Evolutionary conservation across 495 filamentous ascomycete species (phyloP), one percentile per base, ranked within the genome.

Genomic region (Aspergillus avenaceus): DNA sequence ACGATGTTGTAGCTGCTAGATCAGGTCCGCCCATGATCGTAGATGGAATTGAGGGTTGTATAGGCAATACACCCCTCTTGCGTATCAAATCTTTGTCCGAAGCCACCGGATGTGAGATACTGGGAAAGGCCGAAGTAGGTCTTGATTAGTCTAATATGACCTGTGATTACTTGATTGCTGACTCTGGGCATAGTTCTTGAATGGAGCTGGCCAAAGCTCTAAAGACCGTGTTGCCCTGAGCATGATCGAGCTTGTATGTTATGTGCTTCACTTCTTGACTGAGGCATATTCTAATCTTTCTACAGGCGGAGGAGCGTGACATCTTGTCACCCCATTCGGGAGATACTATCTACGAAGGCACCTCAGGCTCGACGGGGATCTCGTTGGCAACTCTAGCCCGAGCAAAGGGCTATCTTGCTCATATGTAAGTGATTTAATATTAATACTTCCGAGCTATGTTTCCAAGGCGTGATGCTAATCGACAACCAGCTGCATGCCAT

Each of bases 311-410:
- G 73, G 77, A 83, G 56, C 70, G 79, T 46, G 90, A 90, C 3
- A 74, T 91, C 8, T 69, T 99, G 42, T 80, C 72, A 5, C 93
- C 95, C 0, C 72, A 86, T 59, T 83, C 85, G 19, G 92, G 91
- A 47, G 95, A 97, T 61, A 90, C 84, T 18, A 87, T 99, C 58
- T 99, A 97, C 70, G 93, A 99, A 72, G 93, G 95, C 41, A 99
- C 95, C 5, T 92, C 95, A 11, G 93, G 93, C 47, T 91, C 86
- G 46, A 96, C 90, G 0, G 91, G 92, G 5, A 96, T 98, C 52
- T 97, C 93, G 4, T 76, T 99, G 18, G 95, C 95, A 3, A 85
- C 87, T 2, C 77, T 99, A 40, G 90, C 88, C 29, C 79, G 91
- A 53, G 92, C 93, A 16, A 81, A 84, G 55, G 95, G 95, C 14